Conservation (phyloP, 148 eudicot species). For the Linanthus parryae region DNA sequence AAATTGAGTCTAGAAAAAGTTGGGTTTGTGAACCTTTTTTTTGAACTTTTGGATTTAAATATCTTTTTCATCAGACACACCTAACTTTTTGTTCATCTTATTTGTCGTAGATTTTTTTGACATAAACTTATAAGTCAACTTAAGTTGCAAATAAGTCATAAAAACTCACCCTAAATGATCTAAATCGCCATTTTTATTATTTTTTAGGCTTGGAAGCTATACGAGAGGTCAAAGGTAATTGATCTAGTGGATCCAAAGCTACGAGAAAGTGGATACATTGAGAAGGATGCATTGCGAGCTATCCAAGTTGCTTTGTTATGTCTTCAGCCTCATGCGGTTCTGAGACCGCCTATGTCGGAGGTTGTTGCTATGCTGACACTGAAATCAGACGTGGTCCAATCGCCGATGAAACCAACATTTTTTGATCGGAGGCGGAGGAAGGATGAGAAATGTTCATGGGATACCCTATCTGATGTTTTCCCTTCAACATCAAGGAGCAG, state of each 20-base stretch:
- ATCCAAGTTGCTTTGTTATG: slow-evolving; percentile 35
- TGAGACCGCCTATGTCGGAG: slow-evolving; percentile 47
- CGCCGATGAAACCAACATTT: slow-evolving; percentile 30
- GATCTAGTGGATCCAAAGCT: slow-evolving; percentile 34
- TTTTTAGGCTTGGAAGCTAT: slow-evolving; percentile 40
- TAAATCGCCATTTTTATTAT: neutral
- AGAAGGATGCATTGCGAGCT: slow-evolving; percentile 33
- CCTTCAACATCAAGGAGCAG: slow-evolving; percentile 20
- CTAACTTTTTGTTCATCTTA: too few species aligned
- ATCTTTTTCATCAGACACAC: too few species aligned
- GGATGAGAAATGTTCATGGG: slow-evolving; percentile 22
- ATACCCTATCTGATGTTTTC: slow-evolving; percentile 22
- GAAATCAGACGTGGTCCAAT: slow-evolving; percentile 12
- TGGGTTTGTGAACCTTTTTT: too few species aligned
- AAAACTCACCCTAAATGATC: neutral
- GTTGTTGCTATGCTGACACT: slow-evolving; percentile 28
- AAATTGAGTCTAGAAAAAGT: too few species aligned
- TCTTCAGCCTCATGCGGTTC: slow-evolving; percentile 33
- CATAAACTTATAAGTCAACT: too few species aligned
- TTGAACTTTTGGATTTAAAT: too few species aligned
- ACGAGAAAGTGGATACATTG: slow-evolving; percentile 26
- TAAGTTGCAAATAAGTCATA: too few species aligned
- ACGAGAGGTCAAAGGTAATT: slow-evolving; percentile 28
- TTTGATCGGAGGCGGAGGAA: slow-evolving; percentile 19
- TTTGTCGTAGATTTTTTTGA: too few species aligned